These are phyloP conservation scores for Sphaerobolus stellatus DNA, from an alignment of 1,284 basidiomycete genomes.

Conservation along the genomic window DNA sequence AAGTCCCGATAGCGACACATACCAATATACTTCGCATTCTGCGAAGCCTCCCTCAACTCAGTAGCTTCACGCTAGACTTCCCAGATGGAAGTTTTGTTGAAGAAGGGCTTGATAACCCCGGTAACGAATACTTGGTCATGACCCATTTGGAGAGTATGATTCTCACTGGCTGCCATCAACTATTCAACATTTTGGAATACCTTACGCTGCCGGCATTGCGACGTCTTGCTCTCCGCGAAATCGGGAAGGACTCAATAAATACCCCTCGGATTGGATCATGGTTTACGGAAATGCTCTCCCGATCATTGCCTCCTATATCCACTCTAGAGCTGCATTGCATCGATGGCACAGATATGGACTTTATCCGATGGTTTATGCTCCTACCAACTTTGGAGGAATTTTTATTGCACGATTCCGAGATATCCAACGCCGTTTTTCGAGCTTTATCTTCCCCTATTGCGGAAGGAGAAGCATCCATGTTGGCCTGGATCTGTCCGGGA, in stretches of 20 bases:
- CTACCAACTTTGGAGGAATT: constrained; percentile 47
- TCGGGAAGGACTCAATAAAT: constrained; percentile 1
- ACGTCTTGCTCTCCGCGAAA: constrained; percentile 43
- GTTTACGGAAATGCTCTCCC: constrained; percentile 42
- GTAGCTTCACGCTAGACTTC: constrained; percentile 42
- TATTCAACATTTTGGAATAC: constrained; percentile 45
- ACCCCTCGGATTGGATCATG: constrained; percentile 38
- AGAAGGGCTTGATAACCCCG: constrained; percentile 34
- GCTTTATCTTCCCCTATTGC: constrained; percentile 37
- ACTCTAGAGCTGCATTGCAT: constrained; percentile 58
- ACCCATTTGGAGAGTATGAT: constrained; percentile 40
- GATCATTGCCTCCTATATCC: constrained; percentile 43
- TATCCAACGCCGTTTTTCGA: constrained; percentile 49
- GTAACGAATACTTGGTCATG: constrained; percentile 33
- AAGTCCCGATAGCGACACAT: constrained; percentile 22
- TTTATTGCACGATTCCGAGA: constrained; percentile 59
- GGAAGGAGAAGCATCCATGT: constrained; percentile 18
- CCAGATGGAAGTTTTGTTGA: constrained; percentile 34
- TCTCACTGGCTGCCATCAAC: constrained; percentile 41
- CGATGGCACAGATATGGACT: constrained; percentile 44
- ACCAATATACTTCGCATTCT: constrained; percentile 33
- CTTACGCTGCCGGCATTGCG: constrained; percentile 44
- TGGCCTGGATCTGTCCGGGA: constrained; percentile 40
- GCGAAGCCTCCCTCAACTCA: constrained; percentile 35
- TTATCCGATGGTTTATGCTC: constrained; percentile 40